Evolutionary conservation across 805 yeast genomes (phyloP), one percentile per base, ranked within the genome.

Genomic region (Ogataea nitratoaversa): DNA sequence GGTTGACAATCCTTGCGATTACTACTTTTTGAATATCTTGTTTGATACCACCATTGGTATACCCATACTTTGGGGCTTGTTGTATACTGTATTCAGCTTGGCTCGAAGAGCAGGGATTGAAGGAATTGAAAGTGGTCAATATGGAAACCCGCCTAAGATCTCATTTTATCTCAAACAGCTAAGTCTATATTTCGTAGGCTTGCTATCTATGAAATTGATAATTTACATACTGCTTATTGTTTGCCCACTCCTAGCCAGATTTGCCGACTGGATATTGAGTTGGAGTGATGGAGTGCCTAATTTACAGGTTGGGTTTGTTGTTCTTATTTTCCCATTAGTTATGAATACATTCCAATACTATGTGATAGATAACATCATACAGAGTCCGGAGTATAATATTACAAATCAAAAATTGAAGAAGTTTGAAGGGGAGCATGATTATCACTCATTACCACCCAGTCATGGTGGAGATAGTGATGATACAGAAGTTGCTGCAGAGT

Each of bases 11-110:
- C 95, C 96, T 7, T 93, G 98, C 62, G 91, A 87, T 51, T 93
- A 96, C 93, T 91, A 93, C 66, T 91, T 91, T 56, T 67, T 93
- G 40, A 91, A 86, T 54, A 74, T 91, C 29, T 71, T 91, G 22
- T 76, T 91, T 57, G 99, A 91, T 60, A 90, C 98, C 31, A 91
- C 99, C 0, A 72, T 90, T 6, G 99, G 99, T 0, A 91, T 91
- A 2, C 95, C 95, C 6, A 75, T 91, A 2, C 65, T 84, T 19
- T 84, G 86, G 78, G 60, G 61, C 6, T 62, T 68, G 19, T 68
- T 90, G 22, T 73, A 73, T 43, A 45, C 68, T 2, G 67, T 80
- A 1, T 82, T 81, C 56, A 63, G 60, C 13, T 39, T 68, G 2
- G 74, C 76, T 17, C 67, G 66, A 46, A 54, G 53, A 24, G 50